Evolutionary conservation across 2,329 filamentous ascomycete genomes (phyloP).

Genomic region (Metarhizium brunneum): DNA sequence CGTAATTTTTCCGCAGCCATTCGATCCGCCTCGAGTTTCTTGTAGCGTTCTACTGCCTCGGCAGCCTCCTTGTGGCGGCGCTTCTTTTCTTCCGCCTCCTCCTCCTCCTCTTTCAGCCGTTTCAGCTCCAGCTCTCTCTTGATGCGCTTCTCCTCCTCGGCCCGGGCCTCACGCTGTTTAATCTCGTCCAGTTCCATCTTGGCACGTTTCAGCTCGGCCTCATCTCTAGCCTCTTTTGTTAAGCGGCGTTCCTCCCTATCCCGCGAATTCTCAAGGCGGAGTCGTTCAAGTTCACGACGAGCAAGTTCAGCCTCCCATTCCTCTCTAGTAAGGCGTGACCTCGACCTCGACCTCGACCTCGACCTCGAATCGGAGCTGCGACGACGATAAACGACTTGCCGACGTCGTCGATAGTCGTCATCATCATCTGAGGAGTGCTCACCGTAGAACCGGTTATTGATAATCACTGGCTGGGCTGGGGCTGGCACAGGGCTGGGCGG

Average conservation of each 20-base stretch:
- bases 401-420: constrained; percentile 12
- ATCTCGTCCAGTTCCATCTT: constrained; percentile 40
- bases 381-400: constrained; percentile 17
- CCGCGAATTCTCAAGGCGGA: constrained; percentile 32
- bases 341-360: constrained; percentile 11
- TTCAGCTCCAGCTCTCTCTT: constrained; percentile 42
- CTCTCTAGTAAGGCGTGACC: constrained; percentile 27
- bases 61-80: constrained; percentile 35
- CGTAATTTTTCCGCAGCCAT: constrained; percentile 36
- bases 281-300: constrained; percentile 33
- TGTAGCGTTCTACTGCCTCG: constrained; percentile 42
- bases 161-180: constrained; percentile 34
- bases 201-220: constrained; percentile 39
- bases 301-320: constrained; percentile 31
- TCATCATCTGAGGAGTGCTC: constrained; percentile 37
- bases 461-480: constrained; percentile 38
- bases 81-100: constrained; percentile 33
- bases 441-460: constrained; percentile 48
- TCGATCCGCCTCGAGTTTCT: constrained; percentile 38
- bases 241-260: constrained; percentile 25
- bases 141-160: constrained; percentile 41
- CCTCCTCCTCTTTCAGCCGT: constrained; percentile 36
- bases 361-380: constrained; percentile 17
- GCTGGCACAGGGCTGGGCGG: constrained; percentile 21
- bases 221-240: constrained; percentile 33